These are phyloP conservation scores for Cajanus cajan DNA, from an alignment of 306 rosid genomes.

Conservation along the genomic window DNA sequence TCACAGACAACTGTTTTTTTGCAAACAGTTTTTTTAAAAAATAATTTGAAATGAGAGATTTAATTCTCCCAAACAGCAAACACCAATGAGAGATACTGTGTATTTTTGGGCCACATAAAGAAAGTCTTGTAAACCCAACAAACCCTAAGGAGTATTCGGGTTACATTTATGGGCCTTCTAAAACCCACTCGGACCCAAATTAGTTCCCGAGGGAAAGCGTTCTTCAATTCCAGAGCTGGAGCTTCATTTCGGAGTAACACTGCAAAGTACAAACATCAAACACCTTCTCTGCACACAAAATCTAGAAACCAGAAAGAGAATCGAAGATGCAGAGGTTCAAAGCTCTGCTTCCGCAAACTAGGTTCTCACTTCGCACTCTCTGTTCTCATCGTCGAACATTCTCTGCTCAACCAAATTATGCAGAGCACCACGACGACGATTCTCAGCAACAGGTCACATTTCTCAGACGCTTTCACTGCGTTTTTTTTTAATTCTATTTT, in stretches of 20 bases:
- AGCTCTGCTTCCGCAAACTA: constrained; percentile 43
- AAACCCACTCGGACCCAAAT: constrained; percentile 6
- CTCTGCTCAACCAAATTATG: constrained; percentile 60
- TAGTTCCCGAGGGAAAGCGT: background rate
- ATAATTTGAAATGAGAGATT: too few species aligned
- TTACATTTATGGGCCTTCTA: background rate
- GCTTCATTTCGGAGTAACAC: background rate
- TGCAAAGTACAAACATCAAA: constrained; percentile 25
- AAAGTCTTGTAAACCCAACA: background rate
- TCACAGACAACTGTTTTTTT: too few species aligned
- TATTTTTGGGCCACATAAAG: background rate
- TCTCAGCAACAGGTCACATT: constrained; percentile 56
- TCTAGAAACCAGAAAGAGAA: background rate
- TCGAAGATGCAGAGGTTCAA: constrained; percentile 65
- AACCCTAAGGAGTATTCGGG: background rate
- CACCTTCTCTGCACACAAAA: constrained; percentile 26
- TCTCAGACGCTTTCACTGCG: background rate
- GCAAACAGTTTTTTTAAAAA: too few species aligned
- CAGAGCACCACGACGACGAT: constrained; percentile 40
- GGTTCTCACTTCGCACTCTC: constrained; percentile 40
- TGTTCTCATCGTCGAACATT: constrained; percentile 46
- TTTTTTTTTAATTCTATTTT: background rate
- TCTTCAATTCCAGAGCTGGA: background rate
- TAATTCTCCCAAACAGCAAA: too few species aligned
- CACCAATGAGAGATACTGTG: too few species aligned